Base-by-base conservation (phyloP, 768 basidiomycete genomes). In the Pleurotus salmoneostramineus region DNA sequence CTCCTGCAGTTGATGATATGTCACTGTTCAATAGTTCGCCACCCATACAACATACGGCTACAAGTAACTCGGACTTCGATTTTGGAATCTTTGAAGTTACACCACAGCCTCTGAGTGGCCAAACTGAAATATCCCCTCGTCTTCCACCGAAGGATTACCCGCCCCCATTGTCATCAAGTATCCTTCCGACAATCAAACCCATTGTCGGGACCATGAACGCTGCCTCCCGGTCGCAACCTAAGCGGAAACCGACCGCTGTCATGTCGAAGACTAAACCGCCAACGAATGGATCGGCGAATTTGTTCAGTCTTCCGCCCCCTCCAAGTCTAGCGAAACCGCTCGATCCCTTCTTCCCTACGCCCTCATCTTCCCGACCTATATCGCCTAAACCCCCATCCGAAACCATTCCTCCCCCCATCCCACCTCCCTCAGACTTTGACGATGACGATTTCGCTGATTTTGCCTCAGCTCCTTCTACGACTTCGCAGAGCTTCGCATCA, bases 381-480 rank as follows among this genome's bases (percentile, higher is more conserved):
- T 59, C 57, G 21, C 55, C 64, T 36, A 40, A 60, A 4, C 40
- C 60, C 40, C 62, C 61, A 40, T 40, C 37, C 21, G 5, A 59
- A 56, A 21, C 55, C 64, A 40, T 37, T 60, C 5, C 43, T 61
- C 40, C 62, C 61, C 10, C 50, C 61, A 43, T 49, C 44, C 47
- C 57, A 37, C 46, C 44, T 54, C 50, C 37, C 36, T 45, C 44
- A 4, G 17, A 6, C 17, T 14, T 45, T 17, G 44, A 17, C n/a
- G 44, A 17, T 17, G 44, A 45, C n/a, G 44, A 11, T 6, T 45
- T 45, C 44, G 60, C 75, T 27, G 55, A 69, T 15, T 57, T 63
- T 37, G 49, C 61, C 50, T 59, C 68, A 60, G 44, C 61, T 58
- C 56, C 67, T 47, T n/a, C 63, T 61, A 43, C 57, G 42, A 60